These are phyloP conservation scores for Linum usitatissimum DNA, from an alignment of 345 rosid genomes.

Conservation along the genomic window DNA sequence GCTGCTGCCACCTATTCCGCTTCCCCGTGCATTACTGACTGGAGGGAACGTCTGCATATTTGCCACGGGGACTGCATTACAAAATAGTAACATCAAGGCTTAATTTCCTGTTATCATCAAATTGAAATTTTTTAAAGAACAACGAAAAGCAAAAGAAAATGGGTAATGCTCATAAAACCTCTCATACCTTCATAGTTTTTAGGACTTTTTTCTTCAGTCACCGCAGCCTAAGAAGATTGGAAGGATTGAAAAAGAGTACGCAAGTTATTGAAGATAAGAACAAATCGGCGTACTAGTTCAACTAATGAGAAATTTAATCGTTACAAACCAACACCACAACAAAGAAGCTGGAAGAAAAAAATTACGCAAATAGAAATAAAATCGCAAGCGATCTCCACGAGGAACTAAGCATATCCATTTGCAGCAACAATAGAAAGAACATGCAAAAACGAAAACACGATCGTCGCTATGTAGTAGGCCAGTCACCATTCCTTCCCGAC, in stretches of 20 bases:
- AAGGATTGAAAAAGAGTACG: background rate
- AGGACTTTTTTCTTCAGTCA: constrained; percentile 1
- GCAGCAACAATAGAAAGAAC: background rate
- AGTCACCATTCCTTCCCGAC: background rate
- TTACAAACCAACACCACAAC: background rate
- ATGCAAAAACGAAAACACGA: background rate
- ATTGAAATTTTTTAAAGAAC: background rate
- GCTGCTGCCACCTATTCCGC: background rate
- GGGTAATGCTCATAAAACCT: background rate
- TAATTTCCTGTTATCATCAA: background rate
- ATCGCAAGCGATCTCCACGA: too few relatives aligned
- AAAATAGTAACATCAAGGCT: background rate
- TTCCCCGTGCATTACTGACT: background rate
- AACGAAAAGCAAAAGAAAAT: background rate
- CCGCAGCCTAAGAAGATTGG: background rate
- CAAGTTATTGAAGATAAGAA: background rate
- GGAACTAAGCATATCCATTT: background rate
- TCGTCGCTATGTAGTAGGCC: background rate
- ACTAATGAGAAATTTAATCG: too few relatives aligned
- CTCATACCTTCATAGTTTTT: constrained; percentile 3
- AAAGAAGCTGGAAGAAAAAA: background rate
- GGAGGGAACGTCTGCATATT: constrained; percentile 6
- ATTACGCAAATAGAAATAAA: background rate
- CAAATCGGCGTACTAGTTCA: background rate
- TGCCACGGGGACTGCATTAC: constrained; percentile 1